Evolutionary conservation across 257 asterid species (phyloP).

Genomic region (Mentha longifolia): DNA sequence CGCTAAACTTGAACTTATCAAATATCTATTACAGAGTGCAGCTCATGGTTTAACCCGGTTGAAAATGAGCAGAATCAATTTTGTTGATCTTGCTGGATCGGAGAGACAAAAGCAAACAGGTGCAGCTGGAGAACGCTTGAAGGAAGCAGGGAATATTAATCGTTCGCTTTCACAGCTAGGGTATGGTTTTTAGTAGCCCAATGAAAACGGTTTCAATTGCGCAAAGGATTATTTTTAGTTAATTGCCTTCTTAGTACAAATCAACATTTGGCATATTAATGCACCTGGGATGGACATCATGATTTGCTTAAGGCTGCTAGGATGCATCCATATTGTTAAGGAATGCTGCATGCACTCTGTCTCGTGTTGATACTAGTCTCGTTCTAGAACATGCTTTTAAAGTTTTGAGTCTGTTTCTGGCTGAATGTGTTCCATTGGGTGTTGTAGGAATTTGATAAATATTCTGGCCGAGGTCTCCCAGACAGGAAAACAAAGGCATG

Average conservation of each 20-base stretch:
- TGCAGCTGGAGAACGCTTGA: slow-evolving; percentile 99
- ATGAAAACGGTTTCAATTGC: background rate
- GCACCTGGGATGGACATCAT: slow-evolving; percentile 12
- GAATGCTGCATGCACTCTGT: background rate
- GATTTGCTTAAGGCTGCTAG: background rate
- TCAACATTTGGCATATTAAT: background rate
- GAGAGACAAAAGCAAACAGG: slow-evolving; percentile 99
- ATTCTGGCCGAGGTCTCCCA: slow-evolving; percentile 97
- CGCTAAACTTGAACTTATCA: slow-evolving; percentile 26
- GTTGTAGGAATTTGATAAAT: slow-evolving; percentile 86
- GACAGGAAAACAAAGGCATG: slow-evolving; percentile 95
- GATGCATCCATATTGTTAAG: background rate
- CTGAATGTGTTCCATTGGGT: slow-evolving; percentile 37
- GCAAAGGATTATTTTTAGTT: background rate
- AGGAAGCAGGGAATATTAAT: slow-evolving; percentile 98
- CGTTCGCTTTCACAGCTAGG: slow-evolving; percentile 99
- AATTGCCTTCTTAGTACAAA: background rate
- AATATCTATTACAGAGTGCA: slow-evolving; percentile 58
- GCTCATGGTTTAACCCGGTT: slow-evolving; percentile 85
- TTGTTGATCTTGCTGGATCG: slow-evolving; percentile 99
- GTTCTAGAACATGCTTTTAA: background rate
- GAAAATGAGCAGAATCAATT: slow-evolving; percentile 89
- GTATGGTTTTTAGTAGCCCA: slow-evolving; percentile 45
- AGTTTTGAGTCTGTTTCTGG: slow-evolving; percentile 14
- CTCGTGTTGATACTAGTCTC: background rate